A percentile compares a stretch with the other conserved stretches of the same genome.
These are phyloP conservation scores for Backusella liffmaniae DNA, from an alignment of 192 early-diverging fungal genomes.

Conservation along the genomic window DNA sequence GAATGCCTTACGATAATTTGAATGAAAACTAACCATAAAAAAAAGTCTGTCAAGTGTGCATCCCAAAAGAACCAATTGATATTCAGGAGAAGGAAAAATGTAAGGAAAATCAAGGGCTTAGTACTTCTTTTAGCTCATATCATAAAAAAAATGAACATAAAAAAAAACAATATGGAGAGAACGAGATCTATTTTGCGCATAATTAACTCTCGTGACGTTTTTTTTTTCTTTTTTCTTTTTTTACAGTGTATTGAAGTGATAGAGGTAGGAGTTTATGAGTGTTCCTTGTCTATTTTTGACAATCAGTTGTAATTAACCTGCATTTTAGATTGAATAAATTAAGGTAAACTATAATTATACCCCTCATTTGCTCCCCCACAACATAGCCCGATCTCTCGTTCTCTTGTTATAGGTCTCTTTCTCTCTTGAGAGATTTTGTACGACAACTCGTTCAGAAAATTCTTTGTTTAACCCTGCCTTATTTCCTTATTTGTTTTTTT, in stretches of 20 bases:
- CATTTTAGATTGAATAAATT: slow-evolving; percentile 6
- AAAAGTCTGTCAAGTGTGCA: slow-evolving; percentile 13
- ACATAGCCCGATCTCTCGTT: not conserved
- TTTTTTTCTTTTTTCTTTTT: too few relatives aligned
- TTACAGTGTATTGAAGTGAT: not conserved
- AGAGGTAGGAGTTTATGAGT: slow-evolving; percentile 1
- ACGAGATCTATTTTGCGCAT: slow-evolving; percentile 2
- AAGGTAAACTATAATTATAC: not conserved
- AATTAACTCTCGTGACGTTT: slow-evolving; percentile 1
- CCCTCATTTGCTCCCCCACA: not conserved
- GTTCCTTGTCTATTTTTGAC: not conserved
- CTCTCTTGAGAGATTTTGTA: not conserved
- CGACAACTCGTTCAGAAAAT: not conserved
- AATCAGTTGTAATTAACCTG: slow-evolving; percentile 8
- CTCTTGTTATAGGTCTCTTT: not conserved
- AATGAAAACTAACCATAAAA: slow-evolving; percentile 8
- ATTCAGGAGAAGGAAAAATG: slow-evolving; percentile 7
- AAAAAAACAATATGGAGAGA: not conserved
- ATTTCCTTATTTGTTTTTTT: not conserved
- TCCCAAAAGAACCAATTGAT: slow-evolving; percentile 9
- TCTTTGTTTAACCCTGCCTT: not conserved
- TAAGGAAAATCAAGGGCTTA: slow-evolving; percentile 15
- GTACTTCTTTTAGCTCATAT: not conserved
- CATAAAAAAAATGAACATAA: not conserved
- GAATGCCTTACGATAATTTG: not conserved